Evolutionary conservation across 768 basidiomycete species (phyloP).

Genomic region (Rhizopogon sp.): DNA sequence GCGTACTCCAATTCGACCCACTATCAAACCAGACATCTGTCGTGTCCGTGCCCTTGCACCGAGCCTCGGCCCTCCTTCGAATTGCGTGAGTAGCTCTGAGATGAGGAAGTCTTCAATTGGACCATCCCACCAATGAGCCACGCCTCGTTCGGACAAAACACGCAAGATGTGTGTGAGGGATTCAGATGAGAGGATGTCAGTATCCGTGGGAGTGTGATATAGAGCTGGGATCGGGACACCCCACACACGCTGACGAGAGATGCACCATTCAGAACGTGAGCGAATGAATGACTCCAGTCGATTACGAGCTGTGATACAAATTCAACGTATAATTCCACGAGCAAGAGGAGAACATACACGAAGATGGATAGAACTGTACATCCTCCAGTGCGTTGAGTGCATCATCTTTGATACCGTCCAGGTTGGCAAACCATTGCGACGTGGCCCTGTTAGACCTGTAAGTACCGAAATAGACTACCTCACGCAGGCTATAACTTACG

Average conservation of each 20-base stretch:
- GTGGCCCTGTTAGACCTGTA: conserved; percentile 56
- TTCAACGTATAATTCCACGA: background rate
- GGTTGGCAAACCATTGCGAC: conserved; percentile 96
- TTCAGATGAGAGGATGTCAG: conserved; percentile 56
- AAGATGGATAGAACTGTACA: conserved; percentile 72
- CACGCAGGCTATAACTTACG: conserved; percentile 40
- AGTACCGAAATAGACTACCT: conserved; percentile 1
- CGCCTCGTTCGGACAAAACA: conserved; percentile 68
- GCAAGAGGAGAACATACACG: conserved; percentile 44
- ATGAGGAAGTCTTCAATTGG: conserved; percentile 79
- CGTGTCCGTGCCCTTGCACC: conserved; percentile 85
- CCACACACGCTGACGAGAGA: conserved; percentile 96
- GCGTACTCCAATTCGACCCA: conserved; percentile 88
- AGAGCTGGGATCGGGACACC: conserved; percentile 94
- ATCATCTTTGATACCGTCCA: conserved; percentile 75
- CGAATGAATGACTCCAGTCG: conserved; percentile 82
- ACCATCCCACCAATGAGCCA: conserved; percentile 90
- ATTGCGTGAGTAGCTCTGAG: conserved; percentile 46
- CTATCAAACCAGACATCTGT: conserved; percentile 99
- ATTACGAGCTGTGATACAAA: conserved; percentile 56
- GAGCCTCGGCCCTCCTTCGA: conserved; percentile 37
- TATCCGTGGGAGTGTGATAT: conserved; percentile 56
- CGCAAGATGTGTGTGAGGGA: conserved; percentile 72
- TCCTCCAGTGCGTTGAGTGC: conserved; percentile 65
- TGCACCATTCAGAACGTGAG: conserved; percentile 97